phyloP scores from a whole-genome alignment of 2,329 filamentous ascomycete species.

The Ceratocystis colombiana region DNA sequence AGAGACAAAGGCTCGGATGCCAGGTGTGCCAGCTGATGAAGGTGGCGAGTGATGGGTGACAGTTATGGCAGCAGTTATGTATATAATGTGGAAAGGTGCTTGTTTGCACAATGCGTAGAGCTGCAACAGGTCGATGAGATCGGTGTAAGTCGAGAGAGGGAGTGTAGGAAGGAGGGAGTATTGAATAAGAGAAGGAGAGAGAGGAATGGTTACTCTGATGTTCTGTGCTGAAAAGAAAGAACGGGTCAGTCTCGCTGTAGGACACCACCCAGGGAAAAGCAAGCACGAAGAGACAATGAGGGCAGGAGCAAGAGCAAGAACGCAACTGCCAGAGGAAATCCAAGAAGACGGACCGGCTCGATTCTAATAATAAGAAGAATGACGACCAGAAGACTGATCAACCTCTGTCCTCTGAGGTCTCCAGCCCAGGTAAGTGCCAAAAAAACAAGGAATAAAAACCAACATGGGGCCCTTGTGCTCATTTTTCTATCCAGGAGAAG shows the following conservation, averaged over 20 bases:
- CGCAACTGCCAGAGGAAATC: background rate
- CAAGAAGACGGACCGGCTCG: slow-evolving; percentile 3
- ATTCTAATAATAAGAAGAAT: slow-evolving; percentile 18
- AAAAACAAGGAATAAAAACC: slow-evolving; percentile 14
- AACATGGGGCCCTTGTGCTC: background rate
- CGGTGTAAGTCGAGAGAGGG: slow-evolving; percentile 5
- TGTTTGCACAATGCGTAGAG: background rate
- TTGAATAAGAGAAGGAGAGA: slow-evolving; percentile 10
- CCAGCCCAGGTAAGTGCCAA: slow-evolving; percentile 12
- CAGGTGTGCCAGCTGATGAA: background rate
- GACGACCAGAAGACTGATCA: slow-evolving; percentile 7
- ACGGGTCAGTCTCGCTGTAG: background rate
- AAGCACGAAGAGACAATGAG: background rate
- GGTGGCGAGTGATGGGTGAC: background rate
- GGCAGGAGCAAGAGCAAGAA: background rate
- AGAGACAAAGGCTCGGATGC: background rate
- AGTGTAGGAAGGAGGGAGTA: background rate
- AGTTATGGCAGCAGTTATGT: background rate
- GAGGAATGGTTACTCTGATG: background rate
- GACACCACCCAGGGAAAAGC: background rate
- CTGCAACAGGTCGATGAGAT: background rate
- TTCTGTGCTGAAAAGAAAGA: background rate
- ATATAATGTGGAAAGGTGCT: too few species aligned
- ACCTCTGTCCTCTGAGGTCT: slow-evolving; percentile 2
- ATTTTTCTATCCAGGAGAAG: slow-evolving; percentile 11